Evolutionary conservation across 306 rosid genomes (phyloP), one percentile per base, ranked within the genome.

Genomic region (Canavalia ensiformis): DNA sequence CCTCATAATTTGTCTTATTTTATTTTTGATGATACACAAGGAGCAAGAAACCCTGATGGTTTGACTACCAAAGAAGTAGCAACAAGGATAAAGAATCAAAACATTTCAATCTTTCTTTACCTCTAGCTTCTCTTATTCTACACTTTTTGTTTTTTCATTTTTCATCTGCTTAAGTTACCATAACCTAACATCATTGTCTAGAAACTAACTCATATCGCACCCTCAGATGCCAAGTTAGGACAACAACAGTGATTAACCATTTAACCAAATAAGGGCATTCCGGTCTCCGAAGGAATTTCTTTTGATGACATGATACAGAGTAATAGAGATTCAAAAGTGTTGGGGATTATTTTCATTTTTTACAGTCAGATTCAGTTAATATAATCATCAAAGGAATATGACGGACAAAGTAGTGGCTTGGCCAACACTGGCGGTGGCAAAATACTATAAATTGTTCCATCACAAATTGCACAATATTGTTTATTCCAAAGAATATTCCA

Each of bases 401-500:
- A 44, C 7, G 68, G 35, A 28, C 58, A 5, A 68, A 41, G 46
- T 42, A 51, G 34, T 13, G 6, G 80, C 37, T 74, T 65, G 60
- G 46, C 49, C 18, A 55, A 46, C 51, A 55, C 44, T 63, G 41
- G 37, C 39, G 11, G 65, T 34, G 62, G 60, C 68, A 46, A 74
- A 65, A 33, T 66, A 10, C 10, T 8, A 41, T 59, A 66, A 45
- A 67, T 44, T 10, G 62, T 57, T 74, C 13, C 2, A 49, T 52
- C 85, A 67, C 56, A 67, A 30, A 39, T 30, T 68, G 76, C 35
- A 56, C 50, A 55, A 49, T 56, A 68, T 46, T 28, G 28, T 50
- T 76, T 39, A 58, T 8, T 58, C 69, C 6, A 41, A 29, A 46
- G 73, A 82, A 76, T 49, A 82, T 82, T 76, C 73, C 59, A 39